A percentile compares a stretch with the other conserved stretches of the same genome.
phyloP scores from a whole-genome alignment of 2,329 filamentous ascomycete genomes.

The Fusarium neocosmosporiellum region DNA sequence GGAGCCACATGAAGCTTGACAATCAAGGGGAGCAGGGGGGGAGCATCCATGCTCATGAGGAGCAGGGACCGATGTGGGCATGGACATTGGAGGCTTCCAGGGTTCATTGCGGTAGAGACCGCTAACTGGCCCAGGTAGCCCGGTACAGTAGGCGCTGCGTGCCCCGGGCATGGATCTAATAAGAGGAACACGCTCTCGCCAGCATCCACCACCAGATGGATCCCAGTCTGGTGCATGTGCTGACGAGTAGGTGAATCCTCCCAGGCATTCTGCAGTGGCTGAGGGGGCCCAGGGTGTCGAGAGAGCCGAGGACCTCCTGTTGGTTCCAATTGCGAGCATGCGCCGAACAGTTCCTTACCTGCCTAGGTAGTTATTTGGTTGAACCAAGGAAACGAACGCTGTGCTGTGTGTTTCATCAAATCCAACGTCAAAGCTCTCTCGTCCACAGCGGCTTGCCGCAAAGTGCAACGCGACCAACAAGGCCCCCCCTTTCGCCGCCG shows the following conservation, averaged over 20 bases:
- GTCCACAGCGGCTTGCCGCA: background rate
- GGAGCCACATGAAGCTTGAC: constrained; percentile 24
- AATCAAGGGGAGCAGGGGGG: constrained; percentile 4
- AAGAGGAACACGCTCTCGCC: background rate
- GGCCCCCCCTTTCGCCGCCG: constrained; percentile 1
- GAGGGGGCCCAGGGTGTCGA: background rate
- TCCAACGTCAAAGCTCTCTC: background rate
- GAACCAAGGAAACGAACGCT: background rate
- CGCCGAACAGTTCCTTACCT: background rate
- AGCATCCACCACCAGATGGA: background rate
- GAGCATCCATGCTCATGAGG: background rate
- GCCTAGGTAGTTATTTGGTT: background rate
- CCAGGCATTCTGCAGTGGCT: background rate
- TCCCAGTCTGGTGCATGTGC: background rate
- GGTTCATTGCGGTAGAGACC: background rate
- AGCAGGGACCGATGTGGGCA: background rate
- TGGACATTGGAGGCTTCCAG: background rate
- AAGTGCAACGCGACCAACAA: constrained; percentile 2
- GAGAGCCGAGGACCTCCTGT: background rate
- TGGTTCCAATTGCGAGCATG: background rate
- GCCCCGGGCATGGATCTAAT: background rate
- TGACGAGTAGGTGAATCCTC: background rate
- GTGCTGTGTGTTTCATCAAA: background rate
- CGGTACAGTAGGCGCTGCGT: background rate
- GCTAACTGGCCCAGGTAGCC: background rate